A percentile compares a stretch with the other conserved stretches of the same genome.
phyloP scores from a whole-genome alignment of 1,284 basidiomycete species.

The Irpex sp. region DNA sequence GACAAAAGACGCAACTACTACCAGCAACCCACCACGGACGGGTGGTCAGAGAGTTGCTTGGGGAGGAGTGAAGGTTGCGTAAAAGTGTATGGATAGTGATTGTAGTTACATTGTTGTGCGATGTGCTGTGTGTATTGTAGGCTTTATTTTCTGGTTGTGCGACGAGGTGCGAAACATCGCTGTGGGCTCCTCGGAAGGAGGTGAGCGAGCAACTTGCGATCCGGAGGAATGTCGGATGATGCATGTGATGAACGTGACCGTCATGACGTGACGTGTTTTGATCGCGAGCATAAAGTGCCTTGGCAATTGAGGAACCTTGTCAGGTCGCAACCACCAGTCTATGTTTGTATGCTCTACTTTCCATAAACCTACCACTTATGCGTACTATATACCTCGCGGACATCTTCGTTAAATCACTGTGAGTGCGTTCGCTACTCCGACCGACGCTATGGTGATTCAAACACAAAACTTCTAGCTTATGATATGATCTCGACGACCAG shows the following conservation, averaged over 20 bases:
- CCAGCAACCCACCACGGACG: constrained; percentile 16
- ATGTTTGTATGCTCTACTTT: background rate
- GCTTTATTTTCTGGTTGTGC: background rate
- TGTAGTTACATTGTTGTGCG: background rate
- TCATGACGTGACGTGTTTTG: background rate
- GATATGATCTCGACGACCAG: background rate
- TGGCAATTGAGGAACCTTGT: background rate
- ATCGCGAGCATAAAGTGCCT: background rate
- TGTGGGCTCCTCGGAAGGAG: background rate
- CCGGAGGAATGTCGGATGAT: background rate
- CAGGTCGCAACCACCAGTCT: background rate
- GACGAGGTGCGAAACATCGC: background rate
- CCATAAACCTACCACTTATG: background rate
- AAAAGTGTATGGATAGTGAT: constrained; percentile 9
- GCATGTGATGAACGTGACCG: background rate
- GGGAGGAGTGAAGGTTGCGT: constrained; percentile 31
- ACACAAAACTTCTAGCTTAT: background rate
- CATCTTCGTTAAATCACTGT: background rate
- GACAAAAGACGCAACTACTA: constrained; percentile 7
- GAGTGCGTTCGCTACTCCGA: background rate
- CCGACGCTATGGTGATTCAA: background rate
- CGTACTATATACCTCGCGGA: background rate
- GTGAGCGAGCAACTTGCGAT: background rate
- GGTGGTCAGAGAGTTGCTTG: constrained; percentile 29
- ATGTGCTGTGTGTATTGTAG: constrained; percentile 7